Conservation (phyloP, 768 basidiomycete species). For the Lanmaoa rubissima region DNA sequence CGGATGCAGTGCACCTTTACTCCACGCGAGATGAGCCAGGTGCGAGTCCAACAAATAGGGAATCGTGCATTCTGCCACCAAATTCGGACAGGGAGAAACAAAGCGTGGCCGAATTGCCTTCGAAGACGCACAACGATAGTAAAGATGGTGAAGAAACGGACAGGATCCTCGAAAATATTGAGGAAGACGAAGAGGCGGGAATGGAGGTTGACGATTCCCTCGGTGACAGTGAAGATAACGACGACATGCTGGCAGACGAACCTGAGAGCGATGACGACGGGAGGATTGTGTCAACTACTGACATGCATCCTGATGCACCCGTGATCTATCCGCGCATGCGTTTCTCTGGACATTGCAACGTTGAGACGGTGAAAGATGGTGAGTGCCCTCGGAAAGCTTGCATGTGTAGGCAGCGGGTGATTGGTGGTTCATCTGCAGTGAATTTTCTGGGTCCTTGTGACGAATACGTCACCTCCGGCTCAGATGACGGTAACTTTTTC, state of each 20-base stretch:
- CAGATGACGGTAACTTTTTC: constrained; percentile 87
- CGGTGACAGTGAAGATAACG: constrained; percentile 30
- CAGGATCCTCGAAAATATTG: not conserved
- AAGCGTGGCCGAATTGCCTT: not conserved
- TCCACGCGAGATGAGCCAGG: constrained; percentile 66
- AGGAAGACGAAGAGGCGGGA: constrained; percentile 24
- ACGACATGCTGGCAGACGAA: constrained; percentile 23
- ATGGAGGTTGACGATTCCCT: constrained; percentile 32
- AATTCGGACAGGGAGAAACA: constrained; percentile 18
- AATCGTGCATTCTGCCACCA: constrained; percentile 28
- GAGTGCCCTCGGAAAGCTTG: constrained; percentile 21
- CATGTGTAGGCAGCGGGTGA: not conserved
- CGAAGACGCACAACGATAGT: not conserved
- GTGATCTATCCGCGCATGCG: constrained; percentile 60
- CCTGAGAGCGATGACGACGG: constrained; percentile 35
- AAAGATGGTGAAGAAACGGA: constrained; percentile 5
- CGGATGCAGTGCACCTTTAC: constrained; percentile 70
- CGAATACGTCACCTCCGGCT: constrained; percentile 79
- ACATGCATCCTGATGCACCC: constrained; percentile 39
- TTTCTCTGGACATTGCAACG: constrained; percentile 71
- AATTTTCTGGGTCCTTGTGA: constrained; percentile 81
- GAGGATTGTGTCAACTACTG: constrained; percentile 20
- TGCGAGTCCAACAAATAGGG: constrained; percentile 17
- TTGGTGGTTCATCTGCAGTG: constrained; percentile 42
- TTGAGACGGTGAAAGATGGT: constrained; percentile 89